These are phyloP conservation scores for Ettlia oleoabundans DNA, from an alignment of 139 green algal species.

Conservation along the genomic window DNA sequence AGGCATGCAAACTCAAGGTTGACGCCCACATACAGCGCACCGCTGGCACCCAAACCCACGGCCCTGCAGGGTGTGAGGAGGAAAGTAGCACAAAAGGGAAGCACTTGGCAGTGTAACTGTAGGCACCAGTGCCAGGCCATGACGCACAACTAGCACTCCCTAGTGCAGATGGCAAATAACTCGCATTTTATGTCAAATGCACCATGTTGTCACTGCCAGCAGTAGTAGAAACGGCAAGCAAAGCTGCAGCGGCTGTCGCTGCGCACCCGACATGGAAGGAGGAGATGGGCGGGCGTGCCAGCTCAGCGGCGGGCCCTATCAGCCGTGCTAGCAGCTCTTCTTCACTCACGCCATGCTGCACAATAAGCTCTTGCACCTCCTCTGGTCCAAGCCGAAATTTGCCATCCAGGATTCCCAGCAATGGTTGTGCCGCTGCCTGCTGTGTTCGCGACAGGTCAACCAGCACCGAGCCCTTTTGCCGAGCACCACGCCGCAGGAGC, in stretches of 20 bases:
- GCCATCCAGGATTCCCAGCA: conserved; percentile 28
- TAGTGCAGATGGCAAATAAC: too few species aligned
- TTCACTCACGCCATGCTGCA: conserved; percentile 36
- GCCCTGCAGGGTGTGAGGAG: conserved; percentile 56
- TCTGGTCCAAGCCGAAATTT: conserved; percentile 44
- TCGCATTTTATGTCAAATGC: too few species aligned
- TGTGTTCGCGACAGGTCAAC: conserved; percentile 32
- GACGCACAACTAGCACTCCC: too few species aligned
- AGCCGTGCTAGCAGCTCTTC: conserved; percentile 70
- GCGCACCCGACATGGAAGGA: conserved; percentile 80
- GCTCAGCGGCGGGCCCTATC: conserved; percentile 61
- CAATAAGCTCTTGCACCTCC: conserved; percentile 54
- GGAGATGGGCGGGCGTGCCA: conserved; percentile 78
- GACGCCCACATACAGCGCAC: conserved; percentile 83
- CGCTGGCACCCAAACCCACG: conserved; percentile 72
- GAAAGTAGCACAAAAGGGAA: too few species aligned
- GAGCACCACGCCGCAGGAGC: conserved; percentile 22
- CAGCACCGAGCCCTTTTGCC: conserved; percentile 27
- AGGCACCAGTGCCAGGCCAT: too few species aligned
- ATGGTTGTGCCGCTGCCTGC: neutral
- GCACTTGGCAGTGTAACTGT: too few species aligned
- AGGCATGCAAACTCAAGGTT: conserved; percentile 86
- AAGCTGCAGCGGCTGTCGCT: conserved; percentile 10
- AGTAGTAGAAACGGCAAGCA: too few species aligned
- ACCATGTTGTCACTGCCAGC: too few species aligned